Conservation (phyloP, 345 rosid species). For the Eucalyptus curtisii region DNA sequence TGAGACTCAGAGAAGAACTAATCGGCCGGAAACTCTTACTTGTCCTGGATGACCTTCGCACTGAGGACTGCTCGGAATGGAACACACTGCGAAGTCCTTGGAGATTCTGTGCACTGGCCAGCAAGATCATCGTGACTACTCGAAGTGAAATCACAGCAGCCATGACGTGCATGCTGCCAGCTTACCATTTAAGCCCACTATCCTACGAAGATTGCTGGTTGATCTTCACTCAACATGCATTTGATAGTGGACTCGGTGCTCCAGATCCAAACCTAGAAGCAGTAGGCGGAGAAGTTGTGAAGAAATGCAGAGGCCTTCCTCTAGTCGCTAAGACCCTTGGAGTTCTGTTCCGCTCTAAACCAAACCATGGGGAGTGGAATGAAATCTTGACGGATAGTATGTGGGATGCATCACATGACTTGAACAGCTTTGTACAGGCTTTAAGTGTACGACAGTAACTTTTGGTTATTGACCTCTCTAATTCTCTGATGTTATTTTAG, state of each 20-base stretch:
- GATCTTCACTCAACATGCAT: constrained; percentile 5
- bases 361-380: constrained; percentile 17
- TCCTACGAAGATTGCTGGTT: constrained; percentile 7
- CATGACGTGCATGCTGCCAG: neutral
- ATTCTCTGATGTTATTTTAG: neutral
- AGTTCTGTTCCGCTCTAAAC: constrained; percentile 13
- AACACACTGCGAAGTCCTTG: neutral
- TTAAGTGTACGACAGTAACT: neutral
- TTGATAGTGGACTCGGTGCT: neutral
- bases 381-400: constrained; percentile 13
- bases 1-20: neutral
- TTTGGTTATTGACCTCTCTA: neutral
- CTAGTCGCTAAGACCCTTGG: constrained; percentile 32
- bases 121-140: constrained; percentile 13
- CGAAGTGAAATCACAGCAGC: constrained; percentile 1
- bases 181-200: neutral
- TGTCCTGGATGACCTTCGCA: constrained; percentile 15
- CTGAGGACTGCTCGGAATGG: constrained; percentile 3
- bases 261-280: neutral
- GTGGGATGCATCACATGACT: constrained; percentile 23
- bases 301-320: constrained; percentile 30
- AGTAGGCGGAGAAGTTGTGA: constrained; percentile 11
- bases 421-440: constrained; percentile 12
- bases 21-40: constrained; percentile 4
- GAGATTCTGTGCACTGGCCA: neutral